Evolutionary conservation across 2,329 filamentous ascomycete species (phyloP).

Genomic region (Aspergillus piperis): DNA sequence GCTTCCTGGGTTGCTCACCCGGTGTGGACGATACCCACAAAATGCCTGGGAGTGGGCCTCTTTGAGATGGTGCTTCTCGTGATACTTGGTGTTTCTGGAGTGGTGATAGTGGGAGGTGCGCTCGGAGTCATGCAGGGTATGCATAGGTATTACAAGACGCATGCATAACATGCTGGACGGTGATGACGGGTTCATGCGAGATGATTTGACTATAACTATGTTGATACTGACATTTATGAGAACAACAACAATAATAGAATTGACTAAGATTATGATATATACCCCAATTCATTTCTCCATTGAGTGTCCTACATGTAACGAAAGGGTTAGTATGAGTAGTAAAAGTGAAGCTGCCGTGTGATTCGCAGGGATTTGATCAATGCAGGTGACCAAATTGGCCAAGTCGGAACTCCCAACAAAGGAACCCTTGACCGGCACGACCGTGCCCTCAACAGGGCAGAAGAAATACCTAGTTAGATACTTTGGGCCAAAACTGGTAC

Average conservation of each 20-base stretch:
- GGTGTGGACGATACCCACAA: neutral
- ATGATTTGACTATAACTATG: neutral
- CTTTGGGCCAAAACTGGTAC: too few relatives aligned
- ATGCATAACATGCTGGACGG: neutral
- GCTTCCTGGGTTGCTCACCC: neutral
- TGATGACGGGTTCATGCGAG: neutral
- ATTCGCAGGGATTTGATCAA: neutral
- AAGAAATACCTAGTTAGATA: too few relatives aligned
- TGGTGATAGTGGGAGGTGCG: neutral
- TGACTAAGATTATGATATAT: neutral
- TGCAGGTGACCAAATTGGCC: neutral
- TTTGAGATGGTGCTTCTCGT: conserved; percentile 8
- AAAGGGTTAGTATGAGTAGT: neutral
- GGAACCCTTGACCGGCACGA: neutral
- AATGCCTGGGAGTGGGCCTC: neutral
- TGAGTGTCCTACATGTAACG: neutral
- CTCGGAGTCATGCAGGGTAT: neutral
- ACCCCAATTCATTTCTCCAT: neutral
- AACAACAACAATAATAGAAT: too few relatives aligned
- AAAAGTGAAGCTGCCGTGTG: neutral
- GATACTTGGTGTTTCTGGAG: neutral
- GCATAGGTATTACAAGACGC: neutral
- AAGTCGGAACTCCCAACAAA: neutral
- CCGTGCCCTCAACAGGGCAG: too few relatives aligned
- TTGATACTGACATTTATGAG: neutral